A percentile compares a stretch with the other conserved stretches of the same genome.
phyloP scores from a whole-genome alignment of 352 stramenopile genomes.

The Globisporangium paddicum region DNA sequence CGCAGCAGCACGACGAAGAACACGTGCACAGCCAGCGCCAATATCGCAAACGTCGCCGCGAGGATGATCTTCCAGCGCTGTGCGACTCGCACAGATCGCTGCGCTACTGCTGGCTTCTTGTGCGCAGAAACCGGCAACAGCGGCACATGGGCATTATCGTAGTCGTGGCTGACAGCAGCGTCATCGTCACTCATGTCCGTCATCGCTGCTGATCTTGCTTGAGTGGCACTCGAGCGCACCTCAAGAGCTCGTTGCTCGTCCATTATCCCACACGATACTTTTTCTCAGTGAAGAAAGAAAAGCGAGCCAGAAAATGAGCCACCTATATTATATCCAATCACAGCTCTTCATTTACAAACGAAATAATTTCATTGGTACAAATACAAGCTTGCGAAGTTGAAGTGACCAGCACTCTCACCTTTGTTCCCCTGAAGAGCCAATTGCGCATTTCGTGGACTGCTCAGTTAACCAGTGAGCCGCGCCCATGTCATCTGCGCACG shows the following conservation, averaged over 20 bases:
- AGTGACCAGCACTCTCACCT: neutral
- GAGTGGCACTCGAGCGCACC: neutral
- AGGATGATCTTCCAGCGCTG: conserved; percentile 18
- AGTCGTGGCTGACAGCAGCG: too few relatives aligned
- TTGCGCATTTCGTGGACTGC: too few relatives aligned
- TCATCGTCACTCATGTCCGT: neutral
- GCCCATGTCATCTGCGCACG: conserved; percentile 42
- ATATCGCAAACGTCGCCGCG: conserved; percentile 16
- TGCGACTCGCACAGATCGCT: neutral
- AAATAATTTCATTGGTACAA: neutral
- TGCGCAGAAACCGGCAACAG: neutral
- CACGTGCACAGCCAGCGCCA: conserved; percentile 47
- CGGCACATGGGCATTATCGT: neutral
- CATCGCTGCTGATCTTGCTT: neutral
- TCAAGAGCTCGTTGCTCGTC: neutral
- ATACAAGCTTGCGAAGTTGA: neutral
- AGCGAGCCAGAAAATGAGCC: neutral
- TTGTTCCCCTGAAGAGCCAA: too few relatives aligned
- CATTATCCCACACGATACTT: neutral
- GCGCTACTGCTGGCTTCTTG: neutral
- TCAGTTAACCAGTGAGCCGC: neutral
- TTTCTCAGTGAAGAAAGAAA: neutral
- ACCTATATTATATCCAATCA: neutral
- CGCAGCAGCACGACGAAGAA: conserved; percentile 58
- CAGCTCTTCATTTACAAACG: neutral